These are phyloP conservation scores for Solanum bulbocastanum DNA, from an alignment of 257 asterid genomes.

Conservation along the genomic window DNA sequence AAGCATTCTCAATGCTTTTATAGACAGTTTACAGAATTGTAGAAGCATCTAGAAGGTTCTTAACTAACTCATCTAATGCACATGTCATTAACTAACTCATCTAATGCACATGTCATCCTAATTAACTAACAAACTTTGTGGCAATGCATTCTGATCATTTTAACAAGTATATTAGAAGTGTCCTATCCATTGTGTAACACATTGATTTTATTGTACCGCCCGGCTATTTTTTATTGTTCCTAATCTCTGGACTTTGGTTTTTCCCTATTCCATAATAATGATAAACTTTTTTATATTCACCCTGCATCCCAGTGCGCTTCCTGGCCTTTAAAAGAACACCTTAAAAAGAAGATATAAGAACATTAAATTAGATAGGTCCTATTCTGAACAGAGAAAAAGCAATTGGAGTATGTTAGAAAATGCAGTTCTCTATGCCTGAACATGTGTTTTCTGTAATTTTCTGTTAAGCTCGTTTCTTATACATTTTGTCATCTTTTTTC, in stretches of 20 bases:
- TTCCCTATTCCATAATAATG: neutral
- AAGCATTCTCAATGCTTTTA: too few relatives aligned
- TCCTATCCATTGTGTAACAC: neutral
- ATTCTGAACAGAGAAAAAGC: neutral
- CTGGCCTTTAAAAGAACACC: neutral
- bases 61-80: too few relatives aligned
- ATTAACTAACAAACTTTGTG: too few relatives aligned
- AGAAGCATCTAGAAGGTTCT: too few relatives aligned
- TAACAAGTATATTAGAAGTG: neutral
- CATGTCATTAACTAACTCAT: too few relatives aligned
- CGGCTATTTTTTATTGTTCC: neutral
- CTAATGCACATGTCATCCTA: too few relatives aligned
- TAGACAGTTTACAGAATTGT: too few relatives aligned
- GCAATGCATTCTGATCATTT: too few relatives aligned
- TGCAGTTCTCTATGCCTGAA: neutral
- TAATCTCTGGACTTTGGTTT: neutral
- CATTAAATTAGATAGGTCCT: neutral
- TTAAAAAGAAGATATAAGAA: neutral
- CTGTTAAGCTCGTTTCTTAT: slow-evolving; percentile 5
- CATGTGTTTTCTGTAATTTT: neutral
- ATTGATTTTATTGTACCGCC: neutral
- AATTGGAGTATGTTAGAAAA: neutral
- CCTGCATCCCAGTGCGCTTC: neutral
- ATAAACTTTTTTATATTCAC: neutral
- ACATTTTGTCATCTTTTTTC: neutral